Percentiles rank a stretch among this genome's conserved stretches.
Evolutionary conservation across 495 filamentous ascomycete species (phyloP).

Genomic region (Gamarada debralockiae): DNA sequence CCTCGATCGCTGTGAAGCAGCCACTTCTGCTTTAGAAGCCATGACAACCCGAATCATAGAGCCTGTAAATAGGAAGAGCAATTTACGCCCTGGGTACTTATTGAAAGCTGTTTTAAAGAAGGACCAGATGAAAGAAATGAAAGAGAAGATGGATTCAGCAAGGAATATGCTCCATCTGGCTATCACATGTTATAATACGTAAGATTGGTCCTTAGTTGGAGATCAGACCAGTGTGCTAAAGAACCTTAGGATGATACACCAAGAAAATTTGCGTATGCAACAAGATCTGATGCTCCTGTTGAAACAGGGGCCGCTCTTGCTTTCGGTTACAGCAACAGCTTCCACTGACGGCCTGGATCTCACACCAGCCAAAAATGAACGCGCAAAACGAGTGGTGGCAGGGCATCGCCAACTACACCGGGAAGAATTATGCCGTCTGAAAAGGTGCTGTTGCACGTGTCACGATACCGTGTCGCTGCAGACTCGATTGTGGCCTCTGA

Average conservation of each 20-base stretch:
- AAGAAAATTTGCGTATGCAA: too few species aligned
- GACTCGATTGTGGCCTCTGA: background rate
- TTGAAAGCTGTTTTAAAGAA: background rate
- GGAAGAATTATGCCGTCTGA: background rate
- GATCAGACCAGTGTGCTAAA: too few species aligned
- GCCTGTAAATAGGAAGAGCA: background rate
- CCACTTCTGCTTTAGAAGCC: background rate
- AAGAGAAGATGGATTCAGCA: background rate
- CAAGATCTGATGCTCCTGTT: background rate
- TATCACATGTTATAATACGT: background rate
- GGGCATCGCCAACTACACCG: background rate
- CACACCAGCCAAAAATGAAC: too few species aligned
- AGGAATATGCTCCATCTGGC: background rate
- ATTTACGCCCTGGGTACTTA: background rate
- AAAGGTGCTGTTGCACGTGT: background rate
- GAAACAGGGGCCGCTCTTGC: background rate
- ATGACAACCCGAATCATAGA: background rate
- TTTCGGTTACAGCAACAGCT: background rate
- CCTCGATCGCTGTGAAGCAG: background rate
- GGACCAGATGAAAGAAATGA: background rate
- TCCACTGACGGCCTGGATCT: too few species aligned
- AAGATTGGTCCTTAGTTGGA: background rate
- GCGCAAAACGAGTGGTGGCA: too few species aligned
- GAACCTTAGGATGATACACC: too few species aligned
- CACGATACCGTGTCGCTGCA: background rate